These are phyloP conservation scores for Schwanniomyces vanrijiae DNA, from an alignment of 805 yeast species.

Conservation along the genomic window DNA sequence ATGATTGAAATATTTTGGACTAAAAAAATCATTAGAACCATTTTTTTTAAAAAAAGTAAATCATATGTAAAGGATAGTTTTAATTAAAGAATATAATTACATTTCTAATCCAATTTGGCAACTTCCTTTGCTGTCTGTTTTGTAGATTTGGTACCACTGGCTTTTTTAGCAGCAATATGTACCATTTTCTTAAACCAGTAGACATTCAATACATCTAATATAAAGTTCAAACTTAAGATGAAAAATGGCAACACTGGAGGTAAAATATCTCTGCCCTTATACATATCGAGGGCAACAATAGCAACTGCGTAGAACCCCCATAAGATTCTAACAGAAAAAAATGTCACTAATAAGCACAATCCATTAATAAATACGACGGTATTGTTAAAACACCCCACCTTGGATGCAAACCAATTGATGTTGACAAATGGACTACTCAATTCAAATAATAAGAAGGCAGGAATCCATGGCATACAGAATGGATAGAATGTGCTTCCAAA, in stretches of 20 bases:
- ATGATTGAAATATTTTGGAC: too few species aligned
- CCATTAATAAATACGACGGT: constrained; percentile 67
- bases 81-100: too few species aligned
- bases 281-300: constrained; percentile 49
- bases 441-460: constrained; percentile 82
- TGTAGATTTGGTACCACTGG: constrained; percentile 12
- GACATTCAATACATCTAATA: constrained; percentile 68
- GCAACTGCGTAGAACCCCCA: constrained; percentile 84
- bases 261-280: constrained; percentile 39
- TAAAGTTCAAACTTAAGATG: constrained; percentile 57
- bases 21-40: too few species aligned
- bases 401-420: constrained; percentile 84
- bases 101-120: constrained; percentile 16
- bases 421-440: constrained; percentile 94
- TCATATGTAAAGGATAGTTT: too few species aligned
- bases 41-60: too few species aligned
- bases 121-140: constrained; percentile 15
- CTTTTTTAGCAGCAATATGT: constrained; percentile 61
- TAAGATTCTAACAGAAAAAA: constrained; percentile 74
- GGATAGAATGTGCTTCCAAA: constrained; percentile 66
- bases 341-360: constrained; percentile 59
- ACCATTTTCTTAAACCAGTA: constrained; percentile 92
- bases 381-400: constrained; percentile 60
- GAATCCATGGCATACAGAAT: constrained; percentile 76
- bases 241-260: constrained; percentile 49